Evolutionary conservation across 495 filamentous ascomycete genomes (phyloP), one percentile per base, ranked within the genome.

Genomic region (Annulohypoxylon stygium): DNA sequence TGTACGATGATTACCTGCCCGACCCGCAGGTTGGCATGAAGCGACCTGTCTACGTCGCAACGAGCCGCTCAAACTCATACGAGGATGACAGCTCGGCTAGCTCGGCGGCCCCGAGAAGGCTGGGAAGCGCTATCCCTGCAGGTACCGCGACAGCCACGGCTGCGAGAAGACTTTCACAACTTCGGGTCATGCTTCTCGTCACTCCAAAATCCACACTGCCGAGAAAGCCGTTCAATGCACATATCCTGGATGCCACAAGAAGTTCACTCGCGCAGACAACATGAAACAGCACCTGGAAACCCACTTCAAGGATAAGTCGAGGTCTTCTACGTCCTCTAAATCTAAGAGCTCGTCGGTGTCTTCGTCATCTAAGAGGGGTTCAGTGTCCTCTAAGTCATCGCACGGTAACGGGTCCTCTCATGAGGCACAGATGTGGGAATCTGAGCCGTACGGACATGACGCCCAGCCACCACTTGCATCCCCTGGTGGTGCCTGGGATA

Each of bases 281-380:
- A 98, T 98, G 93, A 97, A 97, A 85, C 95, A 98, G 75, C 95
- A 98, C 76, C 90, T 93, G 60, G 89, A 95, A 55, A 98, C 96
- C 0, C 95, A 98, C 80, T 90, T 84, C 80, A 90, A 87, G 75
- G 83, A 86, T 59, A 83, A 84, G 73, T 78, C 82, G 1, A 79
- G 84, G 16, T 73, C 80, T 14, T 74, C 77, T 1, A 66, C 57
- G 43, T 65, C 72, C 9, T 64, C 77, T 9, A 79, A 79, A 18
- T 75, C 79, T 4, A 78, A 81, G 65, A 78, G 78, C n/a, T 73
- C 79, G n/a, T 77, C 79, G 0, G 68, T 78, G 4, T 69, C 78
- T n/a, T 80, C 80, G 0, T 67, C 71, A 43, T 78, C 62, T 58
- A 82, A 77, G 71, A 81, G 72, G 70, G 78, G 20, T 30, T 77